Evolutionary conservation across 2,329 filamentous ascomycete species (phyloP), one percentile per base, ranked within the genome.

Genomic region (Camillea tinctor): DNA sequence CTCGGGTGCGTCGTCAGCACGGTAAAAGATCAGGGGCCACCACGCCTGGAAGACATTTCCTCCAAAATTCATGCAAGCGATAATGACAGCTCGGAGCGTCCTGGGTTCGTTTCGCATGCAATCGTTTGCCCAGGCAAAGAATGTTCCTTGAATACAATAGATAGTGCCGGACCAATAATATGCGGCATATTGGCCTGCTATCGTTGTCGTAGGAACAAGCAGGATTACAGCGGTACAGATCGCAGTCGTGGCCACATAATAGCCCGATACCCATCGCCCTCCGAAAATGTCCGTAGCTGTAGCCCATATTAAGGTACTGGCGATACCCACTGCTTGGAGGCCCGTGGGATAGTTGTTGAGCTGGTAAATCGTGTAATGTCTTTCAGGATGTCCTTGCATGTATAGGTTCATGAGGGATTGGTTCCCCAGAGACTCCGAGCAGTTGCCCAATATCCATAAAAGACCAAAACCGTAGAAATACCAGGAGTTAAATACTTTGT

Each of bases 91-190:
- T 44, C 57, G 52, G 8, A 59, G 49, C 19, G 57, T 26, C 9
- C 22, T 15, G 17, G 57, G 57, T 22, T 59, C 44, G 24, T 59
- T 26, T 55, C 57, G 24, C 57, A 59, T 59, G 13, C 7, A 30
- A 30, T 61, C 60, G 30, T 61, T 61, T 23, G 56, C 56, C 60
- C 60, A 61, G 11, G 56, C 53, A 22, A 61, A 61, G 60, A 50
- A 54, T 7, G 52, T 54, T 7, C 53, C 60, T 30, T 61, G 60
- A 50, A 52, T 54, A 44, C 50, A 54, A 44, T 55, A 61, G 22
- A 52, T 54, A 19, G 53, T 56, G n/a, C 60, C 60, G 1, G 60
- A 52, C 54, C 52, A 52, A 53, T 63, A 63, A 22, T 52, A 63
- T n/a, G 60, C 60, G 7, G 48, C 30, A 20, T 48, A 63, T 26